These are phyloP conservation scores for Dendrostoma leiphaemia DNA, from an alignment of 2,329 filamentous ascomycete genomes.

Conservation along the genomic window DNA sequence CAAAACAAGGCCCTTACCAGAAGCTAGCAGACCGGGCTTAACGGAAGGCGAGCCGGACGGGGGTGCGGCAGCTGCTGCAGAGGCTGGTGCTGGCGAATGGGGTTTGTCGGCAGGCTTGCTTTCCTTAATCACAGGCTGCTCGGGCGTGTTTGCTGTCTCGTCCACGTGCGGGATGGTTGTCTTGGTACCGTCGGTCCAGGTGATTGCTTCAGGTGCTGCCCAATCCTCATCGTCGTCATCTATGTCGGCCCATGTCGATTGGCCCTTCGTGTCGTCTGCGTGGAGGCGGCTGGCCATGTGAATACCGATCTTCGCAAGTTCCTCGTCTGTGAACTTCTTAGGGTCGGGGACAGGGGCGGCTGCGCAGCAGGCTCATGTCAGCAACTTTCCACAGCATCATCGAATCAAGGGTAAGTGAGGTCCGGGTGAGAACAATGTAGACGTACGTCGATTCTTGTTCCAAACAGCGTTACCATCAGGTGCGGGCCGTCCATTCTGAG, in stretches of 20 bases:
- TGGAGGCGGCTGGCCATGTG: conserved; percentile 79
- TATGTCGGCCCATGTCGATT: conserved; percentile 78
- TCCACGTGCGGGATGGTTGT: conserved; percentile 67
- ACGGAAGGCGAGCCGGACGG: conserved; percentile 37
- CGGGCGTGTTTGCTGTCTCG: conserved; percentile 34
- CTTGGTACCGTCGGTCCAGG: conserved; percentile 87
- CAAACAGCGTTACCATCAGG: conserved; percentile 76
- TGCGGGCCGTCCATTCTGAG: conserved; percentile 43
- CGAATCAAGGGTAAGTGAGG: neutral
- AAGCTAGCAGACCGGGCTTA: conserved; percentile 45
- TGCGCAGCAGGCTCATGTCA: conserved; percentile 30
- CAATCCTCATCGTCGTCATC: conserved; percentile 80
- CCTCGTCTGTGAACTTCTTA: conserved; percentile 83
- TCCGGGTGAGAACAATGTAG: neutral
- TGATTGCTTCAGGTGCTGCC: conserved; percentile 81
- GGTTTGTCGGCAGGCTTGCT: conserved; percentile 39
- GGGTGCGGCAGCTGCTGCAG: conserved; percentile 31
- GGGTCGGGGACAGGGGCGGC: conserved; percentile 66
- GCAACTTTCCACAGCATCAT: neutral
- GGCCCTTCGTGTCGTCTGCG: conserved; percentile 69
- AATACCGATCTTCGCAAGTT: conserved; percentile 82
- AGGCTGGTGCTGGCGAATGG: conserved; percentile 30
- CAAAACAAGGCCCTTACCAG: conserved; percentile 61
- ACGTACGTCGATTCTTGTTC: conserved; percentile 84
- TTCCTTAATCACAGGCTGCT: conserved; percentile 22